Evolutionary conservation across 495 filamentous ascomycete genomes (phyloP).

Genomic region (Annulohypoxylon bovei): DNA sequence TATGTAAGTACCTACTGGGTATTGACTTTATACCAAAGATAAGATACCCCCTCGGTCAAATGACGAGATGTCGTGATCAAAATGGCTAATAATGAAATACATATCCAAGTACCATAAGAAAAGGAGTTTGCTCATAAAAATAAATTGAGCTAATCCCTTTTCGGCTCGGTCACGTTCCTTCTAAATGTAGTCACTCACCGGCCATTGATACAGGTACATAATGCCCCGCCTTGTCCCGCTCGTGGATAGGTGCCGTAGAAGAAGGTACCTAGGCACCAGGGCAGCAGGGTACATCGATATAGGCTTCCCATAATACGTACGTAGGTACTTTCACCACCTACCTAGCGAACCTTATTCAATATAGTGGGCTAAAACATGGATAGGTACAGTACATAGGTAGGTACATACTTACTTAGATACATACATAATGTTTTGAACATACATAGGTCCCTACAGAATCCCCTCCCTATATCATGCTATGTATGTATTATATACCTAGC

Average conservation of each 20-base stretch:
- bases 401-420: too few species aligned
- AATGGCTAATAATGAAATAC: neutral
- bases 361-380: too few species aligned
- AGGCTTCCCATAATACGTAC: neutral
- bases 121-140: neutral
- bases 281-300: neutral
- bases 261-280: neutral
- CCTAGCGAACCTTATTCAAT: neutral
- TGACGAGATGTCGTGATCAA: conserved; percentile 3
- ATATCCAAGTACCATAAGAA: neutral
- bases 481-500: too few species aligned
- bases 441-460: too few species aligned
- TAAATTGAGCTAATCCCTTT: conserved; percentile 24
- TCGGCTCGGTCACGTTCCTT: conserved; percentile 33
- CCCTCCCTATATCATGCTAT: neutral
- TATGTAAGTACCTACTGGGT: too few species aligned
- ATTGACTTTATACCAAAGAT: too few species aligned
- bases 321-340: neutral
- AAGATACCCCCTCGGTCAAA: neutral
- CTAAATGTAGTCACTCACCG: conserved; percentile 17
- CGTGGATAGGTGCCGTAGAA: neutral
- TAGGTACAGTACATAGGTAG: too few species aligned
- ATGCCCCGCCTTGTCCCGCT: conserved; percentile 24
- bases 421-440: too few species aligned
- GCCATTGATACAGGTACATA: conserved; percentile 12